phyloP scores from a whole-genome alignment of 2,329 filamentous ascomycete species.

The Shiraia bambusicola region DNA sequence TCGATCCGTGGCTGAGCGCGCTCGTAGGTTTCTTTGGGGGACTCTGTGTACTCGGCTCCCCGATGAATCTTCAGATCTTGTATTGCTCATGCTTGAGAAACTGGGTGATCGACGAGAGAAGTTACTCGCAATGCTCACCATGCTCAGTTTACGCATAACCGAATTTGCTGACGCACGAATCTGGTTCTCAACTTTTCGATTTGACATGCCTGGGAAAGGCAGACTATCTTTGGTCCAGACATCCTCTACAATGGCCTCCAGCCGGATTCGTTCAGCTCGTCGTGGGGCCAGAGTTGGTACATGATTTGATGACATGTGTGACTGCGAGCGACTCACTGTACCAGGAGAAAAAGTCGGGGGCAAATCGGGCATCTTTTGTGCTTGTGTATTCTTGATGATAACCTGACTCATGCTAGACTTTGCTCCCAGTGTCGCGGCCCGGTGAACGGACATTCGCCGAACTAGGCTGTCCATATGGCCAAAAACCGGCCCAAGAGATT shows the following conservation, averaged over 20 bases:
- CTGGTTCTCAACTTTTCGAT: constrained; percentile 66
- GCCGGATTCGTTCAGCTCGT: constrained; percentile 71
- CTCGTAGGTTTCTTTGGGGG: constrained; percentile 28
- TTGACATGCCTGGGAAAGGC: constrained; percentile 79
- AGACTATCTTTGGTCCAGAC: constrained; percentile 82
- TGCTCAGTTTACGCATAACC: constrained; percentile 84
- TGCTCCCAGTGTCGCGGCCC: constrained; percentile 71
- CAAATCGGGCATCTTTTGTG: constrained; percentile 59
- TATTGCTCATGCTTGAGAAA: constrained; percentile 47
- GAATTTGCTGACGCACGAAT: constrained; percentile 79
- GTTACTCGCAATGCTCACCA: constrained; percentile 74
- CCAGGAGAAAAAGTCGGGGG: constrained; percentile 47
- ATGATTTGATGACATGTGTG: constrained; percentile 67
- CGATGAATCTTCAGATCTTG: constrained; percentile 39
- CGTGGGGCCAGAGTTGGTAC: constrained; percentile 72
- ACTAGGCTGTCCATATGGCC: constrained; percentile 67
- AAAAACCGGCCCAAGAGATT: constrained; percentile 73
- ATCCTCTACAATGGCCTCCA: constrained; percentile 73
- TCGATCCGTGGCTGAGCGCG: constrained; percentile 27
- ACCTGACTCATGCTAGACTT: constrained; percentile 72
- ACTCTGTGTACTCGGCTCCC: constrained; percentile 30
- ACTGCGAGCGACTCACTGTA: constrained; percentile 77
- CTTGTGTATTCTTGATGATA: constrained; percentile 82
- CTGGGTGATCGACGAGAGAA: constrained; percentile 73
- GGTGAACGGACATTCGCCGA: constrained; percentile 74